Evolutionary conservation across 352 stramenopile species (phyloP).

Genomic region (Pythium aphanidermatum): DNA sequence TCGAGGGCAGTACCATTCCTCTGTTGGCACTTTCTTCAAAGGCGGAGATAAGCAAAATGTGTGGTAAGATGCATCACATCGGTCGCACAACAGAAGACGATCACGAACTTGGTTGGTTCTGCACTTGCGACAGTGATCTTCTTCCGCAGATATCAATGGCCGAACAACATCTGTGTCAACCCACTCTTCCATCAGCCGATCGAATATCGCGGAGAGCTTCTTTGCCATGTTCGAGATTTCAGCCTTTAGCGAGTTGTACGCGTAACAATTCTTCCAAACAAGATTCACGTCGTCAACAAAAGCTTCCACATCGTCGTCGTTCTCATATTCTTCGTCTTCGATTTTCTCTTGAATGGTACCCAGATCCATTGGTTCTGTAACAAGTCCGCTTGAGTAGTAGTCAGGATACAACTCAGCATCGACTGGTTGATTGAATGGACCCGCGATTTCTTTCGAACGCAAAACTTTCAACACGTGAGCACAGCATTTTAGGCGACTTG

Average conservation of each 20-base stretch:
- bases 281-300: conserved; percentile 79
- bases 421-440: conserved; percentile 79
- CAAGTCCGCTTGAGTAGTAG: conserved; percentile 72
- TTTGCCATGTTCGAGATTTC: conserved; percentile 72
- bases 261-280: conserved; percentile 84
- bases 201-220: conserved; percentile 73
- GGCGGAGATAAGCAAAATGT: conserved; percentile 72
- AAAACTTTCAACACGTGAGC: conserved; percentile 69
- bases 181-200: conserved; percentile 77
- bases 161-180: conserved; percentile 52
- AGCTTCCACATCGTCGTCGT: conserved; percentile 68
- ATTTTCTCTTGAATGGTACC: conserved; percentile 80
- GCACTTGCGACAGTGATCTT: conserved; percentile 76
- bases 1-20: conserved; percentile 74
- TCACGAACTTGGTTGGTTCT: conserved; percentile 65
- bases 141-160: conserved; percentile 53
- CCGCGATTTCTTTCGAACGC: conserved; percentile 68
- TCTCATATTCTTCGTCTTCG: conserved; percentile 81
- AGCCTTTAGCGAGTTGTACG: conserved; percentile 78
- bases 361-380: conserved; percentile 77
- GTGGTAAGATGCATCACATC: conserved; percentile 80
- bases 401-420: conserved; percentile 80
- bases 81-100: conserved; percentile 63
- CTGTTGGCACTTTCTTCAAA: conserved; percentile 42
- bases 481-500: conserved; percentile 60